A percentile compares a stretch with the other conserved stretches of the same genome.
These are phyloP conservation scores for Cryomyces minteri DNA, from an alignment of 495 filamentous ascomycete species.

Conservation along the genomic window DNA sequence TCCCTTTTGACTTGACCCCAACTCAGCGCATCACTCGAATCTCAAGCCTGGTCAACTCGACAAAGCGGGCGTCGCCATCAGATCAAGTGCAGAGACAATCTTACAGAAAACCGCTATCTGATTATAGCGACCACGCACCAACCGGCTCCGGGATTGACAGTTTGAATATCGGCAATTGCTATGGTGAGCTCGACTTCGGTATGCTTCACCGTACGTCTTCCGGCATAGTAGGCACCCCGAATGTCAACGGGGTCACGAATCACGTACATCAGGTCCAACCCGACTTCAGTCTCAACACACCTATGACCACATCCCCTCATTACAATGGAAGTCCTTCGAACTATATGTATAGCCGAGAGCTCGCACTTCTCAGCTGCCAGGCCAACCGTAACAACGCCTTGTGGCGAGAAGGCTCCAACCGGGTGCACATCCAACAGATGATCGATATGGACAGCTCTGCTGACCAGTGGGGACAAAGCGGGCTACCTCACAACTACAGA, in stretches of 20 bases:
- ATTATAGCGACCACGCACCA: conserved; percentile 72
- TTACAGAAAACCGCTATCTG: conserved; percentile 29
- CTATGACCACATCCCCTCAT: too few relatives aligned
- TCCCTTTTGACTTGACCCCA: conserved; percentile 5
- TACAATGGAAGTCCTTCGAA: too few relatives aligned
- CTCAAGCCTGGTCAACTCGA: conserved; percentile 20
- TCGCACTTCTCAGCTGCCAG: conserved; percentile 1
- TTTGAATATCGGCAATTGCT: not conserved
- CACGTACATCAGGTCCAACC: too few relatives aligned
- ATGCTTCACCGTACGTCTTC: too few relatives aligned
- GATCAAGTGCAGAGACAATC: too few relatives aligned
- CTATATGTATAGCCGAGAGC: too few relatives aligned
- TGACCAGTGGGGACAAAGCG: conserved; percentile 18
- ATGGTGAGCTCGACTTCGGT: conserved; percentile 5
- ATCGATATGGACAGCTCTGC: not conserved
- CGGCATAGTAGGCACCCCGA: too few relatives aligned
- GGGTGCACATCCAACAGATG: conserved; percentile 1
- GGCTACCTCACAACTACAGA: conserved; percentile 47
- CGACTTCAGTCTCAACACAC: too few relatives aligned
- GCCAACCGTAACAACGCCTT: conserved; percentile 6
- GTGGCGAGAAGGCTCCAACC: conserved; percentile 3
- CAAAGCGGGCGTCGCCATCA: conserved; percentile 19
- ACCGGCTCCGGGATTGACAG: not conserved
- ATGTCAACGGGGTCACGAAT: too few relatives aligned
- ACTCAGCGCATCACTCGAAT: conserved; percentile 13